phyloP scores from a whole-genome alignment of 2,329 filamentous ascomycete species.

The Colletotrichum phormii region DNA sequence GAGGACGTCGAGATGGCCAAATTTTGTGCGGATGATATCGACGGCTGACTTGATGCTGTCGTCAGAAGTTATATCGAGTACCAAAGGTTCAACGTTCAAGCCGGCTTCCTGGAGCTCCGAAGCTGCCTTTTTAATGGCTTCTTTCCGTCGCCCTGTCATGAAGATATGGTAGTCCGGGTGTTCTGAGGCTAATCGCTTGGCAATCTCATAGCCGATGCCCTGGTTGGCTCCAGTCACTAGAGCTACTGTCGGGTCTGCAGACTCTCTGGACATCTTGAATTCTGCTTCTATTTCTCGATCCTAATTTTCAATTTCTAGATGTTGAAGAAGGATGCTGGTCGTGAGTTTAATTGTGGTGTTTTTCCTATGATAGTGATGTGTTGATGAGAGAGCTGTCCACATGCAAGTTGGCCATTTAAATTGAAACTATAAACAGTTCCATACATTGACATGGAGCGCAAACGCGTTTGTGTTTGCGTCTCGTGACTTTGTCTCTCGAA shows the following conservation, averaged over 20 bases:
- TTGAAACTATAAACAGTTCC: neutral
- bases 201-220: slow-evolving; percentile 33
- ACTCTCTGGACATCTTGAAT: neutral
- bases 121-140: slow-evolving; percentile 25
- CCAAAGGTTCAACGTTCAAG: slow-evolving; percentile 44
- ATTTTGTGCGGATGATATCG: slow-evolving; percentile 55
- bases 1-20: slow-evolving; percentile 68
- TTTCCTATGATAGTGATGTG: too few species aligned
- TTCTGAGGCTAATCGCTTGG: slow-evolving; percentile 16
- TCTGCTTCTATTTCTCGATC: too few species aligned
- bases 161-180: slow-evolving; percentile 22
- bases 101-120: slow-evolving; percentile 7
- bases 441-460: neutral
- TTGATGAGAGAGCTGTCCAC: too few species aligned
- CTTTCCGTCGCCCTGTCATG: slow-evolving; percentile 22
- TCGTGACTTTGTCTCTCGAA: neutral
- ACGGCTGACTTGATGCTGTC: slow-evolving; percentile 48
- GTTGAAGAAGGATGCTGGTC: neutral
- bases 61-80: slow-evolving; percentile 67
- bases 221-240: slow-evolving; percentile 34
- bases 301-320: neutral
- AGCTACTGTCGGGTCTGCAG: neutral
- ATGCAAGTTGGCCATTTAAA: too few species aligned
- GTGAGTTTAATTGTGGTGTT: too few species aligned
- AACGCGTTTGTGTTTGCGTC: neutral